Conservation (phyloP, 106 monocot species). For the Hemerocallis citrina region DNA sequence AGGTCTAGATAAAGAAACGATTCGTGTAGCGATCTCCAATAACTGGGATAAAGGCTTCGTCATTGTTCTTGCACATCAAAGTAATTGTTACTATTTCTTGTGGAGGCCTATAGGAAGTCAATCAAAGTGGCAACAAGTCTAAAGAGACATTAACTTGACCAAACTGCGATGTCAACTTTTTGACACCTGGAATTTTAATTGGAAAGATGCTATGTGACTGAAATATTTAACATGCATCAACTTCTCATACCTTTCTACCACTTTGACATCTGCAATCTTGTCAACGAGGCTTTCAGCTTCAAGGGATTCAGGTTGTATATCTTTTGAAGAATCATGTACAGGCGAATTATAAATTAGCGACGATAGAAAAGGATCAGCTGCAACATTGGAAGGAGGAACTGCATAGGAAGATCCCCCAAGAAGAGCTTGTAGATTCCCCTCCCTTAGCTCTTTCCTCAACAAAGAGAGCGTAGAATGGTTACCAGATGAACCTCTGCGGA, state of each 20-base stretch:
- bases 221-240: background rate
- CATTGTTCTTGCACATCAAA: too few relatives aligned
- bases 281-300: conserved; percentile 20
- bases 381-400: conserved; percentile 24
- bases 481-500: conserved; percentile 26
- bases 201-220: background rate
- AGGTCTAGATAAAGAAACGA: too few relatives aligned
- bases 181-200: too few relatives aligned
- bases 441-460: conserved; percentile 49
- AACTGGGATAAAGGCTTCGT: too few relatives aligned
- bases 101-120: too few relatives aligned
- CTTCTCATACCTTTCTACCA: conserved; percentile 51
- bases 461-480: conserved; percentile 39
- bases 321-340: conserved; percentile 31
- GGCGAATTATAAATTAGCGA: conserved; percentile 66
- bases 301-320: conserved; percentile 23
- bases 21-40: too few relatives aligned
- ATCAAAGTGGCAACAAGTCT: too few relatives aligned
- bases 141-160: too few relatives aligned
- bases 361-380: conserved; percentile 70
- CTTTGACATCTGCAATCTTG: conserved; percentile 25
- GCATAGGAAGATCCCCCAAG: conserved; percentile 38
- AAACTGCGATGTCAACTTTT: too few relatives aligned
- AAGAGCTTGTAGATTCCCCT: conserved; percentile 40
- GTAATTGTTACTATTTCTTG: too few relatives aligned